Percentiles rank a stretch among this genome's conserved stretches.
Evolutionary conservation across 768 basidiomycete genomes (phyloP).

Genomic region (Agrocybe chaxingu): DNA sequence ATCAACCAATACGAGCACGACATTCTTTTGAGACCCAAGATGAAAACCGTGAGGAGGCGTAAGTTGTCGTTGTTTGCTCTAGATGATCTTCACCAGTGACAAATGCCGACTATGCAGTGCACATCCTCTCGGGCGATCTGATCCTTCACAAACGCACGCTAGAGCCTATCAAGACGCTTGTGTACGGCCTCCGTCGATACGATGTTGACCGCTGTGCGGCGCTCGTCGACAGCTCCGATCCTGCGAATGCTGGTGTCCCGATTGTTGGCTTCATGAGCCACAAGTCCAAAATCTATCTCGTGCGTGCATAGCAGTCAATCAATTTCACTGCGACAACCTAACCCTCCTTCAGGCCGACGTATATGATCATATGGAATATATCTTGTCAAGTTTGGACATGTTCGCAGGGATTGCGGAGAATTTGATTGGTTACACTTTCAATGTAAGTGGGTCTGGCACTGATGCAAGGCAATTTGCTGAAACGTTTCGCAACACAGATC

Average conservation of each 20-base stretch:
- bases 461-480: neutral
- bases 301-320: conserved; percentile 21
- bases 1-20: conserved; percentile 59
- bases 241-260: conserved; percentile 31
- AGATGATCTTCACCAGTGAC: neutral
- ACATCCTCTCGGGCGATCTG: conserved; percentile 74
- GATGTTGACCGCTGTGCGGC: conserved; percentile 67
- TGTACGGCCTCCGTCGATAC: conserved; percentile 67
- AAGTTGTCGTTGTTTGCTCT: conserved; percentile 18
- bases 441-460: conserved; percentile 37
- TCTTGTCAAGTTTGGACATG: conserved; percentile 68
- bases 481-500: conserved; percentile 37
- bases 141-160: conserved; percentile 72
- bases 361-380: conserved; percentile 74
- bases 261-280: conserved; percentile 64
- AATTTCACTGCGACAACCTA: neutral
- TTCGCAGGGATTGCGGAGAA: conserved; percentile 70
- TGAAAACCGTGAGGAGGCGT: conserved; percentile 60
- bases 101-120: conserved; percentile 41
- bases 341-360: conserved; percentile 54
- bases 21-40: conserved; percentile 57
- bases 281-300: conserved; percentile 67
- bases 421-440: conserved; percentile 72
- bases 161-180: conserved; percentile 65
- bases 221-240: conserved; percentile 43